A percentile compares a stretch with the other conserved stretches of the same genome.
Conservation (phyloP, 495 filamentous ascomycete genomes). For the Penicillium turbatum region DNA sequence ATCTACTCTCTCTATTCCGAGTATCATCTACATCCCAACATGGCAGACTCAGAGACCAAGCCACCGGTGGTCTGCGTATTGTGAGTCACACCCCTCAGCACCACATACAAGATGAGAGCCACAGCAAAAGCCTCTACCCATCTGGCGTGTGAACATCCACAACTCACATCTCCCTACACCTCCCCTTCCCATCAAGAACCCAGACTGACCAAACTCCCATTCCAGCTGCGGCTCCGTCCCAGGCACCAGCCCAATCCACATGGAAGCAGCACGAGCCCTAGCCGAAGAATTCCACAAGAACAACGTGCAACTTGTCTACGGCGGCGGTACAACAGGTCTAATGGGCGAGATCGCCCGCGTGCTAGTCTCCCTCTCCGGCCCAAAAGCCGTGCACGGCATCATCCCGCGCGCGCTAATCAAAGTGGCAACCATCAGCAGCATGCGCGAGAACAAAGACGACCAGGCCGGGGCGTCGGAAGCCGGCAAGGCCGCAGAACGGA, state of each 20-base stretch:
- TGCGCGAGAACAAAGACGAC: constrained; percentile 22
- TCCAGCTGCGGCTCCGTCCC: constrained; percentile 67
- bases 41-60: constrained; percentile 34
- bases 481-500: constrained; percentile 40
- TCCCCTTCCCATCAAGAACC: not conserved
- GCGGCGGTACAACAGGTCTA: constrained; percentile 87
- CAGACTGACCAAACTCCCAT: constrained; percentile 8
- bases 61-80: constrained; percentile 71
- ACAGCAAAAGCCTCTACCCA: not conserved
- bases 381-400: constrained; percentile 81
- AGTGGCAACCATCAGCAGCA: constrained; percentile 56
- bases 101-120: not conserved
- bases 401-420: constrained; percentile 83
- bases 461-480: constrained; percentile 1
- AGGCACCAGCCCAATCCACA: constrained; percentile 63
- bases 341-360: constrained; percentile 92
- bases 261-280: constrained; percentile 73
- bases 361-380: constrained; percentile 80
- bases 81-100: constrained; percentile 47
- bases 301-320: constrained; percentile 81
- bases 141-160: not conserved
- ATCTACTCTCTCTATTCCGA: not conserved
- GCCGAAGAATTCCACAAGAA: constrained; percentile 67
- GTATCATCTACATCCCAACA: not conserved
- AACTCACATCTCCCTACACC: no score